These are phyloP conservation scores for Amaranthus cruentus DNA, from an alignment of 148 eudicot genomes.

Conservation along the genomic window DNA sequence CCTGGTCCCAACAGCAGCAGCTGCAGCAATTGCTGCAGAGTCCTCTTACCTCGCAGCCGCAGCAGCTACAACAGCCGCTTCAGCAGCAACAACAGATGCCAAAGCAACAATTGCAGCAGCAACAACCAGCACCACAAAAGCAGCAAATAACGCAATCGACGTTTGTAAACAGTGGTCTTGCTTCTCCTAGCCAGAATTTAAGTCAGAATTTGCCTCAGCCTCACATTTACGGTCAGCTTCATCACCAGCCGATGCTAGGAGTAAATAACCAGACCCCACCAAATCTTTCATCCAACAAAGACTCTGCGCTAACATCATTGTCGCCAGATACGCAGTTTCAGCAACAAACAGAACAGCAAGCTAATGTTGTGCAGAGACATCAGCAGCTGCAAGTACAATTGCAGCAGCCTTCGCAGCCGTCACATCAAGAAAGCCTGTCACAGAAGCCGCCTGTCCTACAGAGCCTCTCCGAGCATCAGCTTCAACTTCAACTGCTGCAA, in stretches of 20 bases:
- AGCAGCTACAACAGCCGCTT: slow-evolving; percentile 28
- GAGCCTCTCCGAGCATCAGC: slow-evolving; percentile 66
- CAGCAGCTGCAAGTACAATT: slow-evolving; percentile 46
- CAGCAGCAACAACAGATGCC: slow-evolving; percentile 32
- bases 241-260: slow-evolving; percentile 56
- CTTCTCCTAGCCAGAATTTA: slow-evolving; percentile 42
- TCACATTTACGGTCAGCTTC: slow-evolving; percentile 43
- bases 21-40: slow-evolving; percentile 48
- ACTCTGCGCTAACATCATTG: slow-evolving; percentile 40
- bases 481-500: slow-evolving; percentile 62
- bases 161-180: slow-evolving; percentile 36
- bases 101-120: slow-evolving; percentile 31
- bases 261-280: slow-evolving; percentile 47
- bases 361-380: slow-evolving; percentile 37
- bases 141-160: slow-evolving; percentile 42
- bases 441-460: slow-evolving; percentile 53
- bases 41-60: slow-evolving; percentile 38
- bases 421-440: slow-evolving; percentile 45
- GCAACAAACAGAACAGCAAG: slow-evolving; percentile 60
- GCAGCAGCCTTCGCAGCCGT: slow-evolving; percentile 45
- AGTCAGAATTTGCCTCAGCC: slow-evolving; percentile 53
- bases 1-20: slow-evolving; percentile 60
- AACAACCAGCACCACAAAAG: slow-evolving; percentile 31
- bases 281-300: slow-evolving; percentile 32
- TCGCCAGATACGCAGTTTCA: slow-evolving; percentile 71